Percentiles rank a stretch among this genome's conserved stretches.
Evolutionary conservation across 306 rosid genomes (phyloP).

Genomic region (Vicia sativa): DNA sequence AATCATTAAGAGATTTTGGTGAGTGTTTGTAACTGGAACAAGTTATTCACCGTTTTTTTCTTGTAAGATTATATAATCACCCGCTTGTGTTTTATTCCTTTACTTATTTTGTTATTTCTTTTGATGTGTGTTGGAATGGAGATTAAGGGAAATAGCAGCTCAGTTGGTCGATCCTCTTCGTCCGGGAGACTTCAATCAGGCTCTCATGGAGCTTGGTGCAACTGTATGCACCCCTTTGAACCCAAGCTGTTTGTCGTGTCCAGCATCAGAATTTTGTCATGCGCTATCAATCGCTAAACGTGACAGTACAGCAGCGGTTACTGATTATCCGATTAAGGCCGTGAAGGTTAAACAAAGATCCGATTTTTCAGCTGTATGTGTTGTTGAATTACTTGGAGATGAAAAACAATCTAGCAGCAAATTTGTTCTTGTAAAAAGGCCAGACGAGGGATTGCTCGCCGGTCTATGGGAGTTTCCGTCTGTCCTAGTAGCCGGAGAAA

Average conservation of each 20-base stretch:
- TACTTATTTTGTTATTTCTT: slow-evolving; percentile 16
- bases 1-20: slow-evolving; percentile 79
- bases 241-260: slow-evolving; percentile 83
- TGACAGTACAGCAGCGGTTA: slow-evolving; percentile 59
- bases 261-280: slow-evolving; percentile 66
- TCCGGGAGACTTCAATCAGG: slow-evolving; percentile 94
- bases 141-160: slow-evolving; percentile 79
- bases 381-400: slow-evolving; percentile 70
- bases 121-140: slow-evolving; percentile 42
- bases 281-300: slow-evolving; percentile 61
- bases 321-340: slow-evolving; percentile 77
- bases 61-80: background rate
- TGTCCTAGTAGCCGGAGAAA: slow-evolving; percentile 65
- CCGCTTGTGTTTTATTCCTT: slow-evolving; percentile 13
- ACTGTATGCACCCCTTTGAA: slow-evolving; percentile 72
- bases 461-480: slow-evolving; percentile 99
- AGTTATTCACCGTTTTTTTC: slow-evolving; percentile 15
- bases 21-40: slow-evolving; percentile 46
- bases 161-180: slow-evolving; percentile 78
- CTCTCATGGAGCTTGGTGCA: slow-evolving; percentile 97
- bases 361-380: slow-evolving; percentile 78
- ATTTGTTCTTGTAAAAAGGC: slow-evolving; percentile 85
- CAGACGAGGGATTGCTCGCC: slow-evolving; percentile 90
- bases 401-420: slow-evolving; percentile 48
- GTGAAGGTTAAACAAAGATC: slow-evolving; percentile 65